Evolutionary conservation across 768 basidiomycete genomes (phyloP).

Genomic region (Favolaschia claudopus): DNA sequence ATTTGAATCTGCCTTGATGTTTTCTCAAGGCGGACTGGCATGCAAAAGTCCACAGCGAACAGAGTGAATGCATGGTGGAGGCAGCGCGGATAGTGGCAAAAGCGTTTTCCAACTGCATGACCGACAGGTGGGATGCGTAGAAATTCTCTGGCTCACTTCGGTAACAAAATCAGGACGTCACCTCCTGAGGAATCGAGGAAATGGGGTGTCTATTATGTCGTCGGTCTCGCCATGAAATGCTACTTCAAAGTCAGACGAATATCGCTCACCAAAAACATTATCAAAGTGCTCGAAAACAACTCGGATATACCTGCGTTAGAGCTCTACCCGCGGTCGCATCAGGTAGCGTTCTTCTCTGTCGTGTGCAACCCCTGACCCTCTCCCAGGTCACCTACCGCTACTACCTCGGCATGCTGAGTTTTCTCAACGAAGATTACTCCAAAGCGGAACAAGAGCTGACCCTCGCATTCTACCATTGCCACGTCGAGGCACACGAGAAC

Average conservation of each 20-base stretch:
- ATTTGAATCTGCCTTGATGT: neutral
- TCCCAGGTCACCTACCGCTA: slow-evolving; percentile 87
- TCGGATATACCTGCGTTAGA: slow-evolving; percentile 82
- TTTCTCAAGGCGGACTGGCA: slow-evolving; percentile 67
- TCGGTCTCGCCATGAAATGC: slow-evolving; percentile 88
- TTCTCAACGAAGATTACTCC: slow-evolving; percentile 89
- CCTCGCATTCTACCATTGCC: slow-evolving; percentile 87
- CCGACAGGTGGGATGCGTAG: slow-evolving; percentile 56
- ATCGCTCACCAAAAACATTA: slow-evolving; percentile 89
- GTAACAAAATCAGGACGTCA: slow-evolving; percentile 56
- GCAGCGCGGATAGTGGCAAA: slow-evolving; percentile 87
- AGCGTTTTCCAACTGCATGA: slow-evolving; percentile 89
- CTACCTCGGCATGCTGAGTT: slow-evolving; percentile 94
- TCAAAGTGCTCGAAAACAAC: slow-evolving; percentile 87
- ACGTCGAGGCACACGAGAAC: slow-evolving; percentile 71
- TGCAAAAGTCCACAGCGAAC: slow-evolving; percentile 62
- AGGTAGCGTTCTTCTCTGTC: slow-evolving; percentile 55
- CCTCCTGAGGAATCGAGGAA: slow-evolving; percentile 77
- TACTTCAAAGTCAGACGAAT: slow-evolving; percentile 94
- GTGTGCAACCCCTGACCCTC: slow-evolving; percentile 23
- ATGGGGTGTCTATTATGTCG: slow-evolving; percentile 94
- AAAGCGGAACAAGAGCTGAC: slow-evolving; percentile 90
- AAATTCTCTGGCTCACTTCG: neutral
- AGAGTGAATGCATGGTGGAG: slow-evolving; percentile 81
- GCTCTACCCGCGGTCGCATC: slow-evolving; percentile 84